These are phyloP conservation scores for Boletus coccyginus DNA, from an alignment of 768 basidiomycete species.

Conservation along the genomic window DNA sequence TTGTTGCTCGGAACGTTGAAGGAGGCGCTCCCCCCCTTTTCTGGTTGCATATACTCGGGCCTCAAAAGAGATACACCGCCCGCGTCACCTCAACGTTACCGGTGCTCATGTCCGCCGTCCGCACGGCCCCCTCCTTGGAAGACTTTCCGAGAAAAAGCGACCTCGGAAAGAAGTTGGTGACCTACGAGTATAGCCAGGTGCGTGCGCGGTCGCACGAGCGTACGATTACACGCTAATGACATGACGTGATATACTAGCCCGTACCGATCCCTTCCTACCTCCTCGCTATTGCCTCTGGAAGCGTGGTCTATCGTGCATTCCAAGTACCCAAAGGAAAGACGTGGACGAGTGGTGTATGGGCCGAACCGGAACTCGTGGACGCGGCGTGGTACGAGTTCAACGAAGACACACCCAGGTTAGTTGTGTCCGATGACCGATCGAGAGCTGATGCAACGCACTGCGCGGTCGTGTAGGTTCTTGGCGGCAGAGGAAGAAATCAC, in stretches of 20 bases:
- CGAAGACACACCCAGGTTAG: slow-evolving; percentile 73
- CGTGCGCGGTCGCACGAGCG: slow-evolving; percentile 9
- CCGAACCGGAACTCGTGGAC: slow-evolving; percentile 82
- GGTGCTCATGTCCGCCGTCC: slow-evolving; percentile 81
- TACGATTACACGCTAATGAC: not conserved
- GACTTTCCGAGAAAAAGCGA: slow-evolving; percentile 67
- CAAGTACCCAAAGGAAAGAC: slow-evolving; percentile 53
- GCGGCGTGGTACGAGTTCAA: slow-evolving; percentile 85
- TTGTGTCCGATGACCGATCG: not conserved
- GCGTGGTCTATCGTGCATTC: slow-evolving; percentile 72
- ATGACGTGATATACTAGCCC: slow-evolving; percentile 37
- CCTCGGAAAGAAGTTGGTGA: slow-evolving; percentile 67
- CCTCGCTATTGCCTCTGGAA: slow-evolving; percentile 85
- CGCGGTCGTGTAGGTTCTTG: slow-evolving; percentile 54
- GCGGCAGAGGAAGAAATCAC: slow-evolving; percentile 67
- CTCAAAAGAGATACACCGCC: slow-evolving; percentile 70
- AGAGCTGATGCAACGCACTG: no score
- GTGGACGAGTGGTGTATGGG: slow-evolving; percentile 88
- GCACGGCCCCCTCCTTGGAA: slow-evolving; percentile 67
- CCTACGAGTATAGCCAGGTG: slow-evolving; percentile 77
- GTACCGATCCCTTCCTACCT: slow-evolving; percentile 87
- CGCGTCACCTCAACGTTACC: slow-evolving; percentile 72
- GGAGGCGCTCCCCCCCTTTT: no score
- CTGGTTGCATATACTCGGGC: not conserved
- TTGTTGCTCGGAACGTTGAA: not conserved